Evolutionary conservation across 2,329 filamentous ascomycete genomes (phyloP).

Genomic region (Thielaviopsis punctulata): DNA sequence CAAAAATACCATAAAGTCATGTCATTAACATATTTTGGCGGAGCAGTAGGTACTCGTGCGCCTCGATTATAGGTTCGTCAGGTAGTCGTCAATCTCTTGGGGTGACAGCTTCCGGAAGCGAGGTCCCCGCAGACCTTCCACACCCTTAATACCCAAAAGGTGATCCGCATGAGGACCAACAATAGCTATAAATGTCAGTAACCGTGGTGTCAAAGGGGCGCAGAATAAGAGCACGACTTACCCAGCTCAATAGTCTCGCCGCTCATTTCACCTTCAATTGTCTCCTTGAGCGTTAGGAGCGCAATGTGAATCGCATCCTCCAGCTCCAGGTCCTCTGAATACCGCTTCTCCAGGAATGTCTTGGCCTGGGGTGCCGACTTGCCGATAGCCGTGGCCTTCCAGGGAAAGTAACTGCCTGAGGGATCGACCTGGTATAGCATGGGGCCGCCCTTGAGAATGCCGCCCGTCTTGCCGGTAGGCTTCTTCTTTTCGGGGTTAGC

Average conservation of each 20-base stretch:
- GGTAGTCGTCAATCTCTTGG: constrained; percentile 97
- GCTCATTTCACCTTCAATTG: constrained; percentile 98
- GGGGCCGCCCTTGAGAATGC: constrained; percentile 85
- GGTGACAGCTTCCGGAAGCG: constrained; percentile 89
- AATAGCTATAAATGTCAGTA: constrained; percentile 46
- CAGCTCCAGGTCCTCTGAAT: constrained; percentile 89
- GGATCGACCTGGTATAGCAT: constrained; percentile 98
- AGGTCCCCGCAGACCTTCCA: constrained; percentile 68
- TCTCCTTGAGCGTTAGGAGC: constrained; percentile 92
- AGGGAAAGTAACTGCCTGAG: constrained; percentile 96
- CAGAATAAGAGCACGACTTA: constrained; percentile 28
- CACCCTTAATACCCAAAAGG: constrained; percentile 77
- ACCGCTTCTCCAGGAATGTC: constrained; percentile 98
- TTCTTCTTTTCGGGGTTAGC: constrained; percentile 53
- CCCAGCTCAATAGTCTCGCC: constrained; percentile 97
- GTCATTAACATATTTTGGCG: constrained; percentile 10
- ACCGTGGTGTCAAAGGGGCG: too few relatives aligned
- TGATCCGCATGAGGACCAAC: constrained; percentile 89
- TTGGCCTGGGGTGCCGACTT: constrained; percentile 97
- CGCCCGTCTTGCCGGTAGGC: constrained; percentile 72
- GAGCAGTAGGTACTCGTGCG: constrained; percentile 3
- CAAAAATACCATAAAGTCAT: constrained; percentile 11
- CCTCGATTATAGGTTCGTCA: constrained; percentile 74
- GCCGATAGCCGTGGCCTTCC: constrained; percentile 98
- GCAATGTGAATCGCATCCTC: constrained; percentile 99